Base-by-base conservation (phyloP, 768 basidiomycete genomes). In the Podaxis carcinomalis region DNA sequence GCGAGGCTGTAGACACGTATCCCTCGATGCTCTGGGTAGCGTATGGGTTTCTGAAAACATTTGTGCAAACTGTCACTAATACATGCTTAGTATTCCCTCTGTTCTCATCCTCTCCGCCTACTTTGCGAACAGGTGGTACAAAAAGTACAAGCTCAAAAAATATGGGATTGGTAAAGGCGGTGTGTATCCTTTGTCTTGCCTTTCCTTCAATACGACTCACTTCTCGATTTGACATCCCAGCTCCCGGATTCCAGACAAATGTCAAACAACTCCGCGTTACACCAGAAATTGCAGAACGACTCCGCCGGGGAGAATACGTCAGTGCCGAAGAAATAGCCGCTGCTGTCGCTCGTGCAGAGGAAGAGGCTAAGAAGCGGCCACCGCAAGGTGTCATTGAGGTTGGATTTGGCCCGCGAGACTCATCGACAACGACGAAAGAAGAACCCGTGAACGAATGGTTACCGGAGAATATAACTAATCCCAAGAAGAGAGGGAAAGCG, bases 141-240 rank as follows among this genome's bases (percentile, higher is more conserved):
- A 80, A 4, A 77, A 77, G 14, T 73, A 81, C 47, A 69, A 69
- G 52, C 73, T 84, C 32, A 70, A 72, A 55, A 65, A 81, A 5
- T 72, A 84, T 63, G 83, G 83, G 5, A 83, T 83, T 42, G 83
- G 83, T n/a, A 82, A 80, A 69, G 83, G 83, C 55, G 82, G 83
- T 83, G 57, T 39, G 78, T 64, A 3, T 32, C 7, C 32, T 32
- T 40, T 56, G 35, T 5, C 21, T 23, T 40, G 25, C 21, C 40
- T 37, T 36, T 27, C 19, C 27, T 4, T 39, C 14, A 13, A 1
- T 25, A 46, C 21, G 25, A 23, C 21, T 51, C 46, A 5, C 47
- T n/a, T 32, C 37, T 65, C 13, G 61, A 21, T 54, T 56, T n/a
- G 47, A 36, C 9, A n/a, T 14, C 14, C 35, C 52, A 83, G 82